These are phyloP conservation scores for Periconia digitata DNA, from an alignment of 2,329 filamentous ascomycete genomes.

Conservation along the genomic window DNA sequence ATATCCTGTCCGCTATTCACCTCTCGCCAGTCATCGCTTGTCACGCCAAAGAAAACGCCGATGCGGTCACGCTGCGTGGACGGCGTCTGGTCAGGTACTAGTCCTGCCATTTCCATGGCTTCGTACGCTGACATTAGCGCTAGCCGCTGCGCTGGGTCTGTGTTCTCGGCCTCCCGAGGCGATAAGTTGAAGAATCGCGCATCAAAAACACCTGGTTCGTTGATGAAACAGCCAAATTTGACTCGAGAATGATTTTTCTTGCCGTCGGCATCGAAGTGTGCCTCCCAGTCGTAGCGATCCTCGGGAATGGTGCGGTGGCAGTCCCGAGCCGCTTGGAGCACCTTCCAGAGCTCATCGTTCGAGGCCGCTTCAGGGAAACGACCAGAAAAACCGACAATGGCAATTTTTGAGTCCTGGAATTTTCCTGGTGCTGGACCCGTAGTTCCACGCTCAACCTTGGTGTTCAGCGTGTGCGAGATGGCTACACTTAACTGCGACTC, in stretches of 20 bases:
- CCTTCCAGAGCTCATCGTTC: conserved; percentile 35
- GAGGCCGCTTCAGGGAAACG: conserved; percentile 28
- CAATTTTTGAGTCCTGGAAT: conserved; percentile 11
- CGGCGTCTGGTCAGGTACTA: conserved; percentile 26
- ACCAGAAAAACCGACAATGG: conserved; percentile 39
- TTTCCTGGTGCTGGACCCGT: neutral
- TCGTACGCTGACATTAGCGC: conserved; percentile 20
- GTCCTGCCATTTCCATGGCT: conserved; percentile 22
- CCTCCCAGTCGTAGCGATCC: conserved; percentile 29
- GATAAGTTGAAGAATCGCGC: conserved; percentile 25
- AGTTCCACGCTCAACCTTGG: neutral
- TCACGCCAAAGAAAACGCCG: conserved; percentile 35
- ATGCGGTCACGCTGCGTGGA: conserved; percentile 26
- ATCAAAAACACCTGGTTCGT: conserved; percentile 24
- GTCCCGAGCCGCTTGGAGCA: conserved; percentile 27
- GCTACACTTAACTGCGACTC: no score
- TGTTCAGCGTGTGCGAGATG: neutral
- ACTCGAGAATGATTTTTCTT: conserved; percentile 8
- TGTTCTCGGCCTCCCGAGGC: conserved; percentile 20
- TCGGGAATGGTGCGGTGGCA: conserved; percentile 26
- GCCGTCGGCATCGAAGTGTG: conserved; percentile 7
- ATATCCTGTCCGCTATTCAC: conserved; percentile 35
- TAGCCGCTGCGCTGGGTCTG: conserved; percentile 20
- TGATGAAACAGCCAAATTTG: conserved; percentile 17
- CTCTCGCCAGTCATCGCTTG: conserved; percentile 34